A percentile compares a stretch with the other conserved stretches of the same genome.
Evolutionary conservation across 805 yeast species (phyloP).

Genomic region (Yamadazyma philogaea): DNA sequence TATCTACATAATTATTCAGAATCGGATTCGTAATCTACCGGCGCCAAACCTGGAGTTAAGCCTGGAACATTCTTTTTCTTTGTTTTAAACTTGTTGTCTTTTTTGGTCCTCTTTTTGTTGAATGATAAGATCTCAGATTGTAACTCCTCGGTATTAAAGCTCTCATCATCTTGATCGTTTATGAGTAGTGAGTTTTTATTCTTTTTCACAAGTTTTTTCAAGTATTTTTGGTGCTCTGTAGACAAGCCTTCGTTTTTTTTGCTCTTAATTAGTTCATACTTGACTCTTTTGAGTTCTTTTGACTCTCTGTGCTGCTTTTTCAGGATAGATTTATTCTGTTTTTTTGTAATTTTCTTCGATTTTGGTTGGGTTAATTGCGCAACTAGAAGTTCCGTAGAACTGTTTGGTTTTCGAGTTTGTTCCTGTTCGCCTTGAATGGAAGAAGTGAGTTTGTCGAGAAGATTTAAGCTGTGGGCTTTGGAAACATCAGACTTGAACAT

Average conservation of each 20-base stretch:
- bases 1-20: slow-evolving; percentile 9
- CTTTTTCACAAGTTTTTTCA: slow-evolving; percentile 35
- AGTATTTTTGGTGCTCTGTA: slow-evolving; percentile 36
- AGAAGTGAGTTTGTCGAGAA: slow-evolving; percentile 38
- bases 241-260: slow-evolving; percentile 22
- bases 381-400: slow-evolving; percentile 20
- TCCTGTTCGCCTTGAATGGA: neutral
- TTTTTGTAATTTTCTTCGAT: slow-evolving; percentile 19
- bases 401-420: slow-evolving; percentile 1
- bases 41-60: slow-evolving; percentile 82
- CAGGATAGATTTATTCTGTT: slow-evolving; percentile 24
- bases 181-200: slow-evolving; percentile 30
- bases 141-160: slow-evolving; percentile 13
- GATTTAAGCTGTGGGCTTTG: slow-evolving; percentile 33
- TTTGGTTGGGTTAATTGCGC: slow-evolving; percentile 16
- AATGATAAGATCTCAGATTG: slow-evolving; percentile 29
- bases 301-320: slow-evolving; percentile 27
- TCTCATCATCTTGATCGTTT: slow-evolving; percentile 21
- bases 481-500: slow-evolving; percentile 30
- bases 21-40: slow-evolving; percentile 58
- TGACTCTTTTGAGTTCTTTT: slow-evolving; percentile 34
- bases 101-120: slow-evolving; percentile 24
- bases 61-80: slow-evolving; percentile 50
- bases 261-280: slow-evolving; percentile 37
- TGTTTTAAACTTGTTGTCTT: slow-evolving; percentile 27